These are phyloP conservation scores for Bacidia rubella DNA, from an alignment of 495 filamentous ascomycete species.

Conservation along the genomic window DNA sequence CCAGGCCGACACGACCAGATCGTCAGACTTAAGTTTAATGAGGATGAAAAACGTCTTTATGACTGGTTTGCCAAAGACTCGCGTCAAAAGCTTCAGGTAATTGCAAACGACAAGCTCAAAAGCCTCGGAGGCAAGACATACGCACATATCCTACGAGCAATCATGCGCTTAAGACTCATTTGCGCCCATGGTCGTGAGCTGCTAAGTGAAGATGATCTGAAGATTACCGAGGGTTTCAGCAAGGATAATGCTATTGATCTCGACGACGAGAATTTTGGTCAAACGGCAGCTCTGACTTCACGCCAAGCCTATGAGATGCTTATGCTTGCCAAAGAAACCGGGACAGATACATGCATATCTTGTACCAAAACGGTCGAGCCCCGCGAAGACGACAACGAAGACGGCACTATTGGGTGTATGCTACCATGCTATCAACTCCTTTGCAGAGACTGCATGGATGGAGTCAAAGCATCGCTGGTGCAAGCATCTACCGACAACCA, in stretches of 20 bases:
- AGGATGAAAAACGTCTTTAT: slow-evolving; percentile 41
- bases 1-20: slow-evolving; percentile 61
- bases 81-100: slow-evolving; percentile 45
- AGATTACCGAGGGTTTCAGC: slow-evolving; percentile 62
- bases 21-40: slow-evolving; percentile 43
- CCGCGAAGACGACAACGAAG: slow-evolving; percentile 35
- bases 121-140: slow-evolving; percentile 71
- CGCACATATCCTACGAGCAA: slow-evolving; percentile 78
- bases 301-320: slow-evolving; percentile 72
- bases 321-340: slow-evolving; percentile 63
- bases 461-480: slow-evolving; percentile 28
- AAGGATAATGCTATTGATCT: slow-evolving; percentile 74
- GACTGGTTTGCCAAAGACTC: slow-evolving; percentile 51
- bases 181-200: slow-evolving; percentile 88
- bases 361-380: slow-evolving; percentile 50
- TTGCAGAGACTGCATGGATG: slow-evolving; percentile 57
- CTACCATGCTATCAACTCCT: slow-evolving; percentile 73
- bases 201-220: slow-evolving; percentile 66
- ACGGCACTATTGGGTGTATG: slow-evolving; percentile 59
- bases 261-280: slow-evolving; percentile 54
- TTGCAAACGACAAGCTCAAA: slow-evolving; percentile 36
- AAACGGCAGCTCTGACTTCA: slow-evolving; percentile 36
- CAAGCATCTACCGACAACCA: slow-evolving; percentile 26
- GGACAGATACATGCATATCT: slow-evolving; percentile 51
- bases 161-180: slow-evolving; percentile 77